Evolutionary conservation across 768 basidiomycete species (phyloP).

Genomic region (Psilocybe cyanescens): DNA sequence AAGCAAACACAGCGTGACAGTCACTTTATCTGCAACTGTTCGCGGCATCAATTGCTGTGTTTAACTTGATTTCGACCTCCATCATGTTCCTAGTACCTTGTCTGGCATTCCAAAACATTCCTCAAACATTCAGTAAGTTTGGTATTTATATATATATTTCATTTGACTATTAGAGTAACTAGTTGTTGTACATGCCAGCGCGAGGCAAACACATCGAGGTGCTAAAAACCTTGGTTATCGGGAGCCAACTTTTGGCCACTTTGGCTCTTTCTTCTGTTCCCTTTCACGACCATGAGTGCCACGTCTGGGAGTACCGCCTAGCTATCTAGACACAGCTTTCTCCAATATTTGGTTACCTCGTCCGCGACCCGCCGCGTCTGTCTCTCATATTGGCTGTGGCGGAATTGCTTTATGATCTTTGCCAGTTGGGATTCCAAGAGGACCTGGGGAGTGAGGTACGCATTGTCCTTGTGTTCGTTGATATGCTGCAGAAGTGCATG

Average conservation of each 20-base stretch:
- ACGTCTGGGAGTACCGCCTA: background rate
- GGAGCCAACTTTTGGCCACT: background rate
- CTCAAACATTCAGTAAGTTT: too few species aligned
- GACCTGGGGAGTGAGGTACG: slow-evolving; percentile 6
- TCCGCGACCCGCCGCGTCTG: slow-evolving; percentile 7
- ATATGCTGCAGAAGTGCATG: slow-evolving; percentile 16
- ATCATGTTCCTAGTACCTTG: too few species aligned
- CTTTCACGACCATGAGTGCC: background rate
- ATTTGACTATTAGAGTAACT: too few species aligned
- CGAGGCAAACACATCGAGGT: background rate
- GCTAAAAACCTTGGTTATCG: background rate
- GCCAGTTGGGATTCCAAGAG: slow-evolving; percentile 12
- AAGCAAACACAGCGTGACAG: background rate
- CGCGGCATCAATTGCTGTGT: background rate
- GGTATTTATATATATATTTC: too few species aligned
- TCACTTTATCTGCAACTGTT: background rate
- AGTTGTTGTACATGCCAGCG: too few species aligned
- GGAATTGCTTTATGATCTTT: slow-evolving; percentile 5
- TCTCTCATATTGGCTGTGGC: slow-evolving; percentile 1
- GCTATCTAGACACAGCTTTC: slow-evolving; percentile 10
- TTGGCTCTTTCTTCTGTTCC: background rate
- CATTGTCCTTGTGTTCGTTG: slow-evolving; percentile 10
- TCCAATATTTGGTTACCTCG: slow-evolving; percentile 11
- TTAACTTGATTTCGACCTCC: background rate
- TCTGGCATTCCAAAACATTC: background rate